Evolutionary conservation across 139 green algal genomes (phyloP), one percentile per base, ranked within the genome.

Genomic region (Spirogloea muscicola): DNA sequence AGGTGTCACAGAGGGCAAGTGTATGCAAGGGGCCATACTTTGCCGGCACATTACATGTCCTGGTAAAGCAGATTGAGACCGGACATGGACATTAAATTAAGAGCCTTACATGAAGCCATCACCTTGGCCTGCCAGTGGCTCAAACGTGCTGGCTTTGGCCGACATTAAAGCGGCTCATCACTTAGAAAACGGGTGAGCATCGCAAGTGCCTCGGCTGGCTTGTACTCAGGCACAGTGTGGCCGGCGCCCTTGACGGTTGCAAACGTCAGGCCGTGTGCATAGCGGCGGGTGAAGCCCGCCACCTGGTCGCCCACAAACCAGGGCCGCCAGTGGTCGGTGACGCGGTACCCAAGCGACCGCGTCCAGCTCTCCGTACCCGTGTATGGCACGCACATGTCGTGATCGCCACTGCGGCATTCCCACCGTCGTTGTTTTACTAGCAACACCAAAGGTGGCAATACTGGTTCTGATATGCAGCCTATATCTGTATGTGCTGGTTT

Each of bases 221-320:
- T 90, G 51, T 66, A 87, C 80, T 93, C 68, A 1, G 90, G 90
- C 61, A 94, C 89, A 80, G 91, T 91, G 80, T 94, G 89, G 0
- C 89, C 90, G 25, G 88, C 86, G 42, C 88, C 89, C 46, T 86
- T 86, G 29, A 95, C 77, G 0, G 90, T 95, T 3, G 82, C 86
- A 59, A 89, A 95, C 1, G 65, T 86, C 27, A 95, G 76, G 3
- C 74, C 58, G 34, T 72, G 52, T 7, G 76, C 52, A 51, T 89
- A 94, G 33, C 84, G 61, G 25, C 85, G 78, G 0, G 64, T 34
- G 51, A 89, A 94, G 18, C 90, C 90, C 0, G 84, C 89, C 1
- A 94, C 88, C 84, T 92, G 87, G 44, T 79, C 46, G 6, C 48
- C 61, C 13, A 84, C 73, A 37, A 84, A 84, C 88, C 88, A 93